Base-by-base conservation (phyloP, 148 eudicot species). In the Silene conica region DNA sequence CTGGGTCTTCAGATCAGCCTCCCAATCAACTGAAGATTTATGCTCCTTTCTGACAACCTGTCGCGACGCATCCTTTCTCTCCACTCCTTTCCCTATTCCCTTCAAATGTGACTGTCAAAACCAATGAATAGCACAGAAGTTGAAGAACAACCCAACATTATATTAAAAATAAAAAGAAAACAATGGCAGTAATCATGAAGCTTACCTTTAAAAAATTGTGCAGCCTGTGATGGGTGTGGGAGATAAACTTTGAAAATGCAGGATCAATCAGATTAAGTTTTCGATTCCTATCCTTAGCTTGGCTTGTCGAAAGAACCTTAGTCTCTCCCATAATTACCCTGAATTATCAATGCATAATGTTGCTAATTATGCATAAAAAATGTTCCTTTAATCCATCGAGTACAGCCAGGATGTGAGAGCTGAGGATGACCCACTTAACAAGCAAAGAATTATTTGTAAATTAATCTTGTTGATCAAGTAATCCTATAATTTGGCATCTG, bases 1-100 rank as follows among this genome's bases (percentile, higher is more conserved):
- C 82, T 95, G 99, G 86, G 85, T 87, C 77, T 87, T 88, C 19
- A 90, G 78, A 81, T 82, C 84, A 69, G 80, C 87, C 61, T 85
- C 81, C 81, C 83, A 76, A 69, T 80, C 75, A 67, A n/a, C 62
- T 23, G 83, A 79, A 13, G 82, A 76, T 11, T 73, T 82, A 65
- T 84, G 82, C 56, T 78, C 86, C 70, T 80, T 89, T 57, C 82
- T 38, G 5, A 7, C 15, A 63, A 26, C 59, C 21, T 74, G 76
- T 74, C 71, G 72, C 57, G 31, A 70, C 3, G 43, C 69, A 70
- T 71, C 81, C 55, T 74, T 61, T 6, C 70, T 71, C 57, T 78
- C 76, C 26, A 68, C 69, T 69, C 7, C 59, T 65, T 77, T 80
- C 76, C 76, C n/a, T 57, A 63, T 71, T 69, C 76, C 80, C 62